Evolutionary conservation across 148 eudicot species (phyloP).

Genomic region (Rheum nobile): DNA sequence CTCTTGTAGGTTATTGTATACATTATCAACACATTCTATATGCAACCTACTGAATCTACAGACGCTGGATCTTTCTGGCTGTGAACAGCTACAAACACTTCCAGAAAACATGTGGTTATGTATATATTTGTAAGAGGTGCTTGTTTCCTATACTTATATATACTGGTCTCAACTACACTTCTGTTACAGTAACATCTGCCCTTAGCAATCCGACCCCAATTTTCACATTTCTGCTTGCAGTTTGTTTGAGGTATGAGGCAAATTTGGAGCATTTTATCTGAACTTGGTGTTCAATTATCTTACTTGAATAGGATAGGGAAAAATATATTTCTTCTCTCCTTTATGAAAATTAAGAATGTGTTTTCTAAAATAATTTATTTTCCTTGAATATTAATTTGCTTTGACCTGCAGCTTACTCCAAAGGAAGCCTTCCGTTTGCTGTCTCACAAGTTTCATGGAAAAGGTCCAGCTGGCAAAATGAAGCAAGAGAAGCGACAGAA

Average conservation of each 20-base stretch:
- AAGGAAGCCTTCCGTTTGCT: too few species aligned
- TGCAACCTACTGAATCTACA: constrained; percentile 14
- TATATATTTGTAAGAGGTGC: too few species aligned
- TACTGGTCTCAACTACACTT: too few species aligned
- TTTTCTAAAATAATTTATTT: background rate
- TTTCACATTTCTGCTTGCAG: too few species aligned
- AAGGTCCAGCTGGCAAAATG: constrained; percentile 90
- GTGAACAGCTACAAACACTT: background rate
- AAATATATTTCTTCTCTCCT: background rate
- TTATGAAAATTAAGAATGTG: background rate
- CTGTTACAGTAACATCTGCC: too few species aligned
- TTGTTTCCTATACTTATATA: too few species aligned
- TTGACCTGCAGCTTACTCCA: constrained; percentile 67
- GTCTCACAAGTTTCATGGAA: constrained; percentile 91
- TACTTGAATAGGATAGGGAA: background rate
- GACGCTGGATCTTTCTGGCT: background rate
- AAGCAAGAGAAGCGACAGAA: constrained; percentile 87
- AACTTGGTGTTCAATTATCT: too few species aligned
- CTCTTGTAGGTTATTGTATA: too few species aligned
- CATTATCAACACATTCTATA: too few species aligned
- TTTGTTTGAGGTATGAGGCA: too few species aligned
- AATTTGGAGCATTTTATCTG: too few species aligned
- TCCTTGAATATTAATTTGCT: background rate
- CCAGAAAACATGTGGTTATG: constrained; percentile 12
- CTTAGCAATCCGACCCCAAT: too few species aligned